A percentile compares a stretch with the other conserved stretches of the same genome.
These are phyloP conservation scores for Aspergillus texensis DNA, from an alignment of 2,329 filamentous ascomycete genomes.

Conservation along the genomic window DNA sequence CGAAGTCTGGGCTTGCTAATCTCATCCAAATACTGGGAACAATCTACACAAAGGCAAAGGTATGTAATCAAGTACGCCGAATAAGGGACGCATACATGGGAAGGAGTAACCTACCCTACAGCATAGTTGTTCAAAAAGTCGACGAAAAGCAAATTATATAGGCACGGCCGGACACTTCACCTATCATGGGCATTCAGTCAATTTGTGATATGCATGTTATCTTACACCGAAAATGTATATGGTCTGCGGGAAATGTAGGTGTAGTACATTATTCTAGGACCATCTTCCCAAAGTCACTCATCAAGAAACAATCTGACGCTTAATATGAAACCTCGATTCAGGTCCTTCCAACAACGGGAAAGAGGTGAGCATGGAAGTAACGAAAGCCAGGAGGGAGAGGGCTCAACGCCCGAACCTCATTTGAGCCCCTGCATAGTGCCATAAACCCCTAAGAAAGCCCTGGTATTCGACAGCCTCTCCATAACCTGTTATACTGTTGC, in stretches of 20 bases:
- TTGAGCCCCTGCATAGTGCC: conserved; percentile 82
- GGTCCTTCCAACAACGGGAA: not conserved
- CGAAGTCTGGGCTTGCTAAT: not conserved
- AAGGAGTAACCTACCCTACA: not conserved
- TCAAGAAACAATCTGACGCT: not conserved
- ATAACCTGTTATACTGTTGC: conserved; percentile 38
- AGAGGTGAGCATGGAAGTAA: not conserved
- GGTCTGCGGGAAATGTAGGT: not conserved
- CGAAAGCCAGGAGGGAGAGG: not conserved
- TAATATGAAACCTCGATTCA: not conserved
- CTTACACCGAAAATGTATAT: not conserved
- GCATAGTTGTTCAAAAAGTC: not conserved
- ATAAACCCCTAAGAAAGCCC: conserved; percentile 82
- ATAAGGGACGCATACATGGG: not conserved
- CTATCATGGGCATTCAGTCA: not conserved
- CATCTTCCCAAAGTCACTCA: not conserved
- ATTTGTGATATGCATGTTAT: not conserved
- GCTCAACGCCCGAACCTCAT: conserved; percentile 74
- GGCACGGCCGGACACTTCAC: not conserved
- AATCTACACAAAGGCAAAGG: not conserved
- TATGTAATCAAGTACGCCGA: not conserved
- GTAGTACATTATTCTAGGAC: not conserved
- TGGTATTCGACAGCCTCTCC: conserved; percentile 77
- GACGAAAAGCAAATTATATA: not conserved
- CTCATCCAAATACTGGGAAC: not conserved